Conservation (phyloP, 495 filamentous ascomycete genomes). For the Daldinia caldariorum region DNA sequence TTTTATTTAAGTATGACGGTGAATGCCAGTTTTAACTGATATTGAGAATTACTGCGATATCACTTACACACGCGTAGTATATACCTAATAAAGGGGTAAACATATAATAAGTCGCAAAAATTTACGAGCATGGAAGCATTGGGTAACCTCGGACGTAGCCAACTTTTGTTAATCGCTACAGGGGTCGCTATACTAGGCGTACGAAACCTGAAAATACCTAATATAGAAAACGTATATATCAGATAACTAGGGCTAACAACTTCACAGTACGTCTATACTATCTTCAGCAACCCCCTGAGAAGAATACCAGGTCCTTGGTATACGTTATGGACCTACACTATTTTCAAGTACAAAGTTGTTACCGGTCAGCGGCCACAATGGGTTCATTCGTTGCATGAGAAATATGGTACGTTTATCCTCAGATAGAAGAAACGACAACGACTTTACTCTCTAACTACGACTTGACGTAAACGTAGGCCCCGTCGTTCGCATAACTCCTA, state of each 20-base stretch:
- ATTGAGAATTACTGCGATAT: neutral
- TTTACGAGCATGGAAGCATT: slow-evolving; percentile 20
- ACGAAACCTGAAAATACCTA: slow-evolving; percentile 6
- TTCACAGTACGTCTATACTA: slow-evolving; percentile 25
- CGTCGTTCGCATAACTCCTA: slow-evolving; percentile 54
- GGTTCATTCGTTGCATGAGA: slow-evolving; percentile 55
- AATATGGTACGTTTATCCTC: slow-evolving; percentile 51
- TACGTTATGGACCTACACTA: slow-evolving; percentile 51
- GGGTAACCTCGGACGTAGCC: slow-evolving; percentile 5
- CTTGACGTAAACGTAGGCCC: slow-evolving; percentile 44
- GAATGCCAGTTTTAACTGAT: neutral
- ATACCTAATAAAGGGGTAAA: neutral
- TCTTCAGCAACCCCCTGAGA: slow-evolving; percentile 37
- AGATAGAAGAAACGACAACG: neutral
- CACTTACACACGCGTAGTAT: neutral
- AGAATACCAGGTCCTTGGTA: slow-evolving; percentile 46
- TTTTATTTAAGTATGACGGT: neutral
- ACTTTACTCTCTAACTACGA: slow-evolving; percentile 9
- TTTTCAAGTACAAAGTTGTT: slow-evolving; percentile 50
- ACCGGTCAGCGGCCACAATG: slow-evolving; percentile 49
- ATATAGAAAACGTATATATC: neutral
- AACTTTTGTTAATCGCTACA: slow-evolving; percentile 11
- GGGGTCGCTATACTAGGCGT: slow-evolving; percentile 23
- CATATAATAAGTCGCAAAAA: neutral
- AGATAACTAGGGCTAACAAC: slow-evolving; percentile 10